A percentile compares a stretch with the other conserved stretches of the same genome.
Conservation (phyloP, 108 stramenopile species). For the Discostella stelligeroides region DNA sequence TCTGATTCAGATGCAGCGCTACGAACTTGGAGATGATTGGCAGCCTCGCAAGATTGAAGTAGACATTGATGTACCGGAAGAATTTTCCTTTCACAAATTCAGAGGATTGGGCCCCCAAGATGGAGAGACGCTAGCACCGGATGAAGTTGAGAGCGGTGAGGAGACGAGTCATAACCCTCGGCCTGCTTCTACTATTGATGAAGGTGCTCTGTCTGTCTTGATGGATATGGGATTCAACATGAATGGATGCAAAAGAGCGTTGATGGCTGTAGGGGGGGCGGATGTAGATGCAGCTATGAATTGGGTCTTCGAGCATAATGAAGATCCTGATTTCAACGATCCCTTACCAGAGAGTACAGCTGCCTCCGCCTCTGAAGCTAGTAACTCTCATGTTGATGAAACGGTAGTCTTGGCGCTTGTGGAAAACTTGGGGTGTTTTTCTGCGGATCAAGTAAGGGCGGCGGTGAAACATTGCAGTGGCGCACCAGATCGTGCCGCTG, state of each 20-base stretch:
- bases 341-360: conserved; percentile 70
- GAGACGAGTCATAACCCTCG: conserved; percentile 29
- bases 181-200: conserved; percentile 67
- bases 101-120: conserved; percentile 77
- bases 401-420: conserved; percentile 80
- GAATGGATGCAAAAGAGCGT: conserved; percentile 95
- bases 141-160: conserved; percentile 47
- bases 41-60: conserved; percentile 94
- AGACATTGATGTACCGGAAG: conserved; percentile 90
- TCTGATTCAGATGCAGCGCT: conserved; percentile 92
- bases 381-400: conserved; percentile 61
- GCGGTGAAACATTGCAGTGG: conserved; percentile 86
- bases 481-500: conserved; percentile 92
- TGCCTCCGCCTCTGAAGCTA: conserved; percentile 36
- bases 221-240: conserved; percentile 97
- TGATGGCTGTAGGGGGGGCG: conserved; percentile 87
- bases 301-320: conserved; percentile 98
- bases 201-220: conserved; percentile 81
- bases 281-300: conserved; percentile 94
- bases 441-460: conserved; percentile 88
- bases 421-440: conserved; percentile 90
- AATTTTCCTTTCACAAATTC: conserved; percentile 77
- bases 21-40: conserved; percentile 92
- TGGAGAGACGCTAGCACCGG: conserved; percentile 87
- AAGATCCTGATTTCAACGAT: conserved; percentile 96